Evolutionary conservation across 495 filamentous ascomycete genomes (phyloP).

Genomic region (Viridothelium virens): DNA sequence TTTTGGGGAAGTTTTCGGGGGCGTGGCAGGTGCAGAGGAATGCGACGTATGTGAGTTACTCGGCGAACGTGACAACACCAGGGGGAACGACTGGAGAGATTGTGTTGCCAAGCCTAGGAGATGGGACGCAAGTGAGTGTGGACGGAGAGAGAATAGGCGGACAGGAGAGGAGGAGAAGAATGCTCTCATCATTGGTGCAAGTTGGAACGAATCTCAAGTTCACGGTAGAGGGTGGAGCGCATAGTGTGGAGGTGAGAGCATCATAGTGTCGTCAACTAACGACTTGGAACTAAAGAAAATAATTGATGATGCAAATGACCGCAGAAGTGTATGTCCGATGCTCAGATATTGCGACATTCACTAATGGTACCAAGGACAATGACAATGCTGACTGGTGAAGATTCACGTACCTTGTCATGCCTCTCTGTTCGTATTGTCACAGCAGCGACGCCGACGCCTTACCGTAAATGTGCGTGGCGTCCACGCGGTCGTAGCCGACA

Average conservation of each 20-base stretch:
- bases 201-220: not conserved
- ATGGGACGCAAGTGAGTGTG: conserved; percentile 6
- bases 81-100: conserved; percentile 16
- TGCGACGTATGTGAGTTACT: conserved; percentile 16
- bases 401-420: not conserved
- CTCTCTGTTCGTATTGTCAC: not conserved
- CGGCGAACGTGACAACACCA: conserved; percentile 13
- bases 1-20: conserved; percentile 22
- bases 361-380: no score
- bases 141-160: not conserved
- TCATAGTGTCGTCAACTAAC: not conserved
- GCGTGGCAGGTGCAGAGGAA: conserved; percentile 18
- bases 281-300: not conserved
- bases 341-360: no score
- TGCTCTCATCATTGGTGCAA: not conserved
- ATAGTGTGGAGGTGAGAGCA: not conserved
- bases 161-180: not conserved
- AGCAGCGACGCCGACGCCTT: not conserved
- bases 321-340: no score
- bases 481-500: not conserved
- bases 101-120: conserved; percentile 14
- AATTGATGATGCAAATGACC: not conserved
- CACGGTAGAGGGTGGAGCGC: not conserved
- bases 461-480: not conserved
- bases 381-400: no score